Conservation (phyloP, 2,329 filamentous ascomycete genomes). For the Xylaria sp. region DNA sequence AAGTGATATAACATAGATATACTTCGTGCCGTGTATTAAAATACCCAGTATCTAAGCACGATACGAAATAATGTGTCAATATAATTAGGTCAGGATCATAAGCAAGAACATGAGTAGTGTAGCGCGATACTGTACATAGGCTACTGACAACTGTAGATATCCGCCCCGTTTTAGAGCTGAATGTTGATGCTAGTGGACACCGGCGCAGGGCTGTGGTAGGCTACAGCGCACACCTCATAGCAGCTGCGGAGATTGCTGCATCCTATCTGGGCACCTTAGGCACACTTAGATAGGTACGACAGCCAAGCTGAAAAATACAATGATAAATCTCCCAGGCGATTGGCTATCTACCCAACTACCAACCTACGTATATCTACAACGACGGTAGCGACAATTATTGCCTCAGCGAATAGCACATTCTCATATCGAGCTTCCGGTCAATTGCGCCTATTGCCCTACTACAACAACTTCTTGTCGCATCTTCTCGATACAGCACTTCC, state of each 20-base stretch:
- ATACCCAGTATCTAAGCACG: not conserved
- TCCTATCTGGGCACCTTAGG: too few species aligned
- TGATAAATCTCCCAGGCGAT: not conserved
- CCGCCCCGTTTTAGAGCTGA: not conserved
- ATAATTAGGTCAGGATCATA: not conserved
- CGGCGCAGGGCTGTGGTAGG: not conserved
- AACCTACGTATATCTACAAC: not conserved
- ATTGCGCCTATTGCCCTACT: slow-evolving; percentile 1
- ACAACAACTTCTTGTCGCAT: not conserved
- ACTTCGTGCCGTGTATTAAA: too few species aligned
- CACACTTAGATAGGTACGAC: not conserved
- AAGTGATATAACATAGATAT: not conserved
- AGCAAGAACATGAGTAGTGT: not conserved
- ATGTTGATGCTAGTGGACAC: not conserved
- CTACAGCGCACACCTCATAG: slow-evolving; percentile 2
- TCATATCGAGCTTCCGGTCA: not conserved
- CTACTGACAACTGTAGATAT: not conserved
- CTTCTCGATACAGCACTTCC: slow-evolving; percentile 2
- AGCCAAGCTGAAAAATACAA: slow-evolving; percentile 10
- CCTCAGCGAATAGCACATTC: not conserved
- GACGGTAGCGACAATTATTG: not conserved
- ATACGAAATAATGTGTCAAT: not conserved
- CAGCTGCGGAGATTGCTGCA: slow-evolving; percentile 1
- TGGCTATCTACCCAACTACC: not conserved
- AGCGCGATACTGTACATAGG: not conserved